Base-by-base conservation (phyloP, 2,329 filamentous ascomycete species). In the Cryphonectria radicalis region DNA sequence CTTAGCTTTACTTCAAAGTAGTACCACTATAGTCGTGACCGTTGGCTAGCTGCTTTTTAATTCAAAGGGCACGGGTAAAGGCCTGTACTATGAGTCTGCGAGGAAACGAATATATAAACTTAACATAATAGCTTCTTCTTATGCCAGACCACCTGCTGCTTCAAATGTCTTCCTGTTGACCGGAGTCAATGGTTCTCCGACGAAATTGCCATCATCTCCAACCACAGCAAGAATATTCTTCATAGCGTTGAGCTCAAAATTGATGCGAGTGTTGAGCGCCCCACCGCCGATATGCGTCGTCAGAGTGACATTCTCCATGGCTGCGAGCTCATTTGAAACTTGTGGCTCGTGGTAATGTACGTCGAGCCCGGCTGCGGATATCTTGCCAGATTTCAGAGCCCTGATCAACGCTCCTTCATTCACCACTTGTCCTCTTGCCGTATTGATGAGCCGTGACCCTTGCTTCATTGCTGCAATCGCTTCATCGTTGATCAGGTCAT, bases 271-370 rank as follows among this genome's bases (percentile, higher is more conserved):
- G 1, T 80, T 79, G 5, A 82, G 73, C 1, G 80, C 81, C 0
- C 79, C 79, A 1, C 81, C 82, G 0, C 77, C 81, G n/a, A 79
- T 80, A 53, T 83, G 81, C 0, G 77, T 78, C 0, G 81, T 80
- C 57, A 83, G 72, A 0, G 79, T 81, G 3, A 82, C 82, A 57
- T 83, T 82, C 11, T 80, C 77, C 79, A 83, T 82, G 0, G 73
- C 76, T 1, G 80, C 81, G 35, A 84, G 72, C 22, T 50, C 19
- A 10, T n/a, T n/a, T 8, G 46, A 50, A 10, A 50, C 46, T 19
- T 50, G 46, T 50, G 46, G 46, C 46, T 50, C 46, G 46, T 50
- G 46, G 22, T 50, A 50, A 4, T 50, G 46, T n/a, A 50, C 46
- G 46, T 50, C 46, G 22, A 50, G 46, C 46, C 46, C 46, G 8